Evolutionary conservation across 2,329 filamentous ascomycete species (phyloP).

Genomic region (Cercospora sp.): DNA sequence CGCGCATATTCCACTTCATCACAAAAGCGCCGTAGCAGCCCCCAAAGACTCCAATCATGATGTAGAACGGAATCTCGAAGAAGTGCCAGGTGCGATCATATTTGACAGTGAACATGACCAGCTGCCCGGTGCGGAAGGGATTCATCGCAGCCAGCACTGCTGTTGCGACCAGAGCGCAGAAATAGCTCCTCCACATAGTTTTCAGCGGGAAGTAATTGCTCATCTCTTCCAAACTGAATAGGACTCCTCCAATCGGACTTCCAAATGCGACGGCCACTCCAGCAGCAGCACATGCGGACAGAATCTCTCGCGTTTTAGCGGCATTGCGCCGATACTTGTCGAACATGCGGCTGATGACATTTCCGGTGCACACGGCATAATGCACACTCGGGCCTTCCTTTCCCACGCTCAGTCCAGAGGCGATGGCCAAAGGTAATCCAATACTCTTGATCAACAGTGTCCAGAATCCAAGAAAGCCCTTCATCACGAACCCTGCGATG

Average conservation of each 20-base stretch:
- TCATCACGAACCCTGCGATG: constrained; percentile 98
- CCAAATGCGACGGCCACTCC: constrained; percentile 96
- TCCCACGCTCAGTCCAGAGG: constrained; percentile 88
- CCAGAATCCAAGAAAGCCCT: constrained; percentile 89
- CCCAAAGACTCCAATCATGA: constrained; percentile 87
- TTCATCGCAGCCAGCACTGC: constrained; percentile 94
- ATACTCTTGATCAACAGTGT: constrained; percentile 94
- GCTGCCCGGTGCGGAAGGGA: constrained; percentile 90
- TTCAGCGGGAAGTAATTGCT: constrained; percentile 94
- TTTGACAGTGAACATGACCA: constrained; percentile 98
- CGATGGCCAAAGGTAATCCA: constrained; percentile 85
- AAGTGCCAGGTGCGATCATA: constrained; percentile 98
- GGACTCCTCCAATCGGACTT: constrained; percentile 91
- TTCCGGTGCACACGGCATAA: constrained; percentile 95
- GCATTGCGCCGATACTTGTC: constrained; percentile 89
- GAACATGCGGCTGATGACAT: constrained; percentile 91
- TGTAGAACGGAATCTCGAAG: constrained; percentile 91
- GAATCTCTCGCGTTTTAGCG: constrained; percentile 89
- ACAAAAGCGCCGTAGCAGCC: constrained; percentile 94
- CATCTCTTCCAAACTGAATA: constrained; percentile 98
- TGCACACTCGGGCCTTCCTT: constrained; percentile 99
- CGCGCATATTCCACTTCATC: constrained; percentile 94
- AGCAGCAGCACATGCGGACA: constrained; percentile 91
- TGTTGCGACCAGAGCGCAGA: constrained; percentile 93
- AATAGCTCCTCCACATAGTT: constrained; percentile 97